These are phyloP conservation scores for Fusarium floridanum DNA, from an alignment of 2,329 filamentous ascomycete genomes.

Conservation along the genomic window DNA sequence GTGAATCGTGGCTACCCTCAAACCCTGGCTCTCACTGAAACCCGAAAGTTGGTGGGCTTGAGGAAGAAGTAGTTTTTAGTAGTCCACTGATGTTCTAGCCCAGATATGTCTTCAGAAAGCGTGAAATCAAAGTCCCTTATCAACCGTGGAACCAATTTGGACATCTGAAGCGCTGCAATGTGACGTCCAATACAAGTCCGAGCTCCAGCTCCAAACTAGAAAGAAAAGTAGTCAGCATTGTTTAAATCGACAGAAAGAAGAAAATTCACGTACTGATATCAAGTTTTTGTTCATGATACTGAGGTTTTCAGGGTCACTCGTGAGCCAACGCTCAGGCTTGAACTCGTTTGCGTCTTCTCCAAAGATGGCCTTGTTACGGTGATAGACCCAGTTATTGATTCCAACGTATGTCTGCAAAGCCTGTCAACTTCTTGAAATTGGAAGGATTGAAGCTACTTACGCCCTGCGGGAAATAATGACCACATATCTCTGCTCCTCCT, in stretches of 20 bases:
- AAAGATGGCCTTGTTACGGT: slow-evolving; percentile 1
- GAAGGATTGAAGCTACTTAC: not conserved
- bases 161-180: slow-evolving; percentile 12
- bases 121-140: not conserved
- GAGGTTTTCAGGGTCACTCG: not conserved
- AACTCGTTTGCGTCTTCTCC: slow-evolving; percentile 2
- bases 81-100: not conserved
- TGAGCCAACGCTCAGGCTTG: slow-evolving; percentile 10
- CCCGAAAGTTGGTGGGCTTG: slow-evolving; percentile 2
- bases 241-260: fast-evolving
- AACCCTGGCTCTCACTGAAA: not conserved
- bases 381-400: slow-evolving; percentile 7
- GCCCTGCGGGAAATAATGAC: not conserved
- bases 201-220: slow-evolving; percentile 2
- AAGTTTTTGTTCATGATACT: slow-evolving; percentile 6
- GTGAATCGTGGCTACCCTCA: not conserved
- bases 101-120: not conserved
- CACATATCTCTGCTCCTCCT: not conserved
- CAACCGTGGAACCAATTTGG: not conserved
- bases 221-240: too few species aligned
- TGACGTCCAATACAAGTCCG: slow-evolving; percentile 9
- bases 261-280: not conserved
- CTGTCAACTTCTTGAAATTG: not conserved
- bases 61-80: slow-evolving; percentile 9
- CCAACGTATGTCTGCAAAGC: not conserved